phyloP scores from a whole-genome alignment of 768 basidiomycete species.

The Mycena kentingensis region DNA sequence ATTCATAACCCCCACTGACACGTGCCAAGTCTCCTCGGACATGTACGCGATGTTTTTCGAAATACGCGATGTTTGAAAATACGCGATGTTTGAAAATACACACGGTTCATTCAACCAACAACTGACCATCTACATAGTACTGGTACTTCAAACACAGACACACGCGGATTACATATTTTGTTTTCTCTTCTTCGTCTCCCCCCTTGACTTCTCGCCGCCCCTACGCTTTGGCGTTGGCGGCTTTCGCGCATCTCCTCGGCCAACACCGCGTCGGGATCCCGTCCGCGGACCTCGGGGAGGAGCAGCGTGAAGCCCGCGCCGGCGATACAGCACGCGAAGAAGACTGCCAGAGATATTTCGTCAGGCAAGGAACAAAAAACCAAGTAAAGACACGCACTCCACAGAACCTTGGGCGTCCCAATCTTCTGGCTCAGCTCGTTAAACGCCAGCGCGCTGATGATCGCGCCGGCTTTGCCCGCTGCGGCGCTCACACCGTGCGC shows the following conservation, averaged over 20 bases:
- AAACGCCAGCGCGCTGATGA: slow-evolving; percentile 62
- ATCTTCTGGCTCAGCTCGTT: slow-evolving; percentile 49
- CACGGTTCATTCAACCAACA: too few species aligned
- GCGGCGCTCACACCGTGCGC: slow-evolving; percentile 80
- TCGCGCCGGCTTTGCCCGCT: slow-evolving; percentile 61
- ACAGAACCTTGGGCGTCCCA: slow-evolving; percentile 56
- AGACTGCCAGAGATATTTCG: slow-evolving; percentile 39
- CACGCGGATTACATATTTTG: too few species aligned
- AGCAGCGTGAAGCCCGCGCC: slow-evolving; percentile 49
- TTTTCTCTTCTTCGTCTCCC: too few species aligned
- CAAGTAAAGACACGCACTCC: slow-evolving; percentile 48
- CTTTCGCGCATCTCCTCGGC: slow-evolving; percentile 29
- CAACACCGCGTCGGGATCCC: slow-evolving; percentile 51
- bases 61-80: too few species aligned
- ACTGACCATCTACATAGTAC: too few species aligned
- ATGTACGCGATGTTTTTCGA: too few species aligned
- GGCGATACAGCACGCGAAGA: slow-evolving; percentile 50
- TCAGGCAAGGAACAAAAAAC: background rate
- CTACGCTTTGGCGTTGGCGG: too few species aligned
- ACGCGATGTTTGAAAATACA: too few species aligned
- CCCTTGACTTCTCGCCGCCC: too few species aligned
- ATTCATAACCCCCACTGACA: too few species aligned
- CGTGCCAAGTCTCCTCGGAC: too few species aligned
- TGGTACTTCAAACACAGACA: too few species aligned
- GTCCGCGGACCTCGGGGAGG: slow-evolving; percentile 52